Base-by-base conservation (phyloP, 306 rosid species). In the Pueraria montana region DNA sequence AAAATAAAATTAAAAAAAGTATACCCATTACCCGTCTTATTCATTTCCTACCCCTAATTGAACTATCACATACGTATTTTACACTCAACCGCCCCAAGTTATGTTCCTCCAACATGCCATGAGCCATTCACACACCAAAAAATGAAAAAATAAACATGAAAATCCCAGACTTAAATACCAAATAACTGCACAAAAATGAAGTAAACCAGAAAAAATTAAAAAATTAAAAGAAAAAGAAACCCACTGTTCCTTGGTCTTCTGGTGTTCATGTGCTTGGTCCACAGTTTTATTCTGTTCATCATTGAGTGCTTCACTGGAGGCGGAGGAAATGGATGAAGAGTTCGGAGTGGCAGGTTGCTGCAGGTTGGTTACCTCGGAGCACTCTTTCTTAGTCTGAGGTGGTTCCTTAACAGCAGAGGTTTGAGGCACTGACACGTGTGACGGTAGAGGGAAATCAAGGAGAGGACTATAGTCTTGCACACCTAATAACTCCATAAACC, bases 261-360 rank as follows among this genome's bases (percentile, higher is more conserved):
- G 40, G 6, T 71, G 36, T 32, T 86, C 76, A 43, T 27, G 21
- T 0, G 79, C 64, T 72, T 83, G 89, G 63, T 86, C 80, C 2
- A 76, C 78, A 77, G 86, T 82, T 84, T 78, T 80, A 26, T 76
- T 84, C 8, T 40, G 91, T 67, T 93, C 97, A 27, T 87, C 94
- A 52, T 88, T 86, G 34, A 85, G 6, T 1, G 93, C 85, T 30
- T 93, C 97, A 56, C 94, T 90, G 0, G 97, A 93, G 0, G 89
- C 83, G 0, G 97, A 93, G 0, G 98, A 93, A 68, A 93, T 87
- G 17, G 98, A 94, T 0, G 98, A 93, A 34, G 95, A 91, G 87
- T 93, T 95, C 0, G 98, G 93, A 11, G 97, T 90, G 0, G 91
- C 82, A 8, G 97, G 97, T 68, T 87, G 89, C 4, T 83, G 90